Evolutionary conservation across 2,329 filamentous ascomycete genomes (phyloP).

Genomic region (Penicillium sp.): DNA sequence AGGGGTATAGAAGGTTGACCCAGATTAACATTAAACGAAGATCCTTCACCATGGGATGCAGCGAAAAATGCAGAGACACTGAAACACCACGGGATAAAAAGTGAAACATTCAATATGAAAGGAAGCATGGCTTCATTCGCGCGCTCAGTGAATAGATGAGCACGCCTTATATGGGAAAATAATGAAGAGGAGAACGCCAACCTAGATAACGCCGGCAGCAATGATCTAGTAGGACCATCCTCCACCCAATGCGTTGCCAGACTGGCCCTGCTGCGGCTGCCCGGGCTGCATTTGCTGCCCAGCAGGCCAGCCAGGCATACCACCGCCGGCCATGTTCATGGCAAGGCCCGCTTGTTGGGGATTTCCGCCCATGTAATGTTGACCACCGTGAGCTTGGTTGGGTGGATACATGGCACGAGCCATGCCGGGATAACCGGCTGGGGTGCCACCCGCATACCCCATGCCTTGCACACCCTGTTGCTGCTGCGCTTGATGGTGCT

Average conservation of each 20-base stretch:
- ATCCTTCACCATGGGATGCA: conserved; percentile 13
- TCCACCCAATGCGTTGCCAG: conserved; percentile 37
- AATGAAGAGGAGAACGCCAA: conserved; percentile 19
- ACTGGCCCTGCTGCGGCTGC: conserved; percentile 39
- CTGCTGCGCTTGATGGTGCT: conserved; percentile 35
- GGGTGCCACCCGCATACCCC: conserved; percentile 34
- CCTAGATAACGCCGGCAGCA: conserved; percentile 26
- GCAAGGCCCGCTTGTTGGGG: conserved; percentile 37
- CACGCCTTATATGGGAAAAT: conserved; percentile 11
- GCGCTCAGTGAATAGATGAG: conserved; percentile 4
- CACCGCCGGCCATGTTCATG: conserved; percentile 36
- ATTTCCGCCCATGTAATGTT: conserved; percentile 34
- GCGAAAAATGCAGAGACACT: conserved; percentile 18
- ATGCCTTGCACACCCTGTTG: conserved; percentile 28
- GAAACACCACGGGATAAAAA: conserved; percentile 6
- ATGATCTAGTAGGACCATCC: conserved; percentile 38
- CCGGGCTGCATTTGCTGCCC: conserved; percentile 36
- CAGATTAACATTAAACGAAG: conserved; percentile 33
- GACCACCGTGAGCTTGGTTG: conserved; percentile 33
- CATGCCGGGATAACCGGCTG: conserved; percentile 35
- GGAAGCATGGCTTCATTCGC: too few species aligned
- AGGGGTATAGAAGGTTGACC: conserved; percentile 36
- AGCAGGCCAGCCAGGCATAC: conserved; percentile 38
- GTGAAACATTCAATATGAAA: conserved; percentile 14
- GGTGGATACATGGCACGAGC: conserved; percentile 39